A percentile compares a stretch with the other conserved stretches of the same genome.
Conservation (phyloP, 2,329 filamentous ascomycete species). For the Fusarium fracticaudum region DNA sequence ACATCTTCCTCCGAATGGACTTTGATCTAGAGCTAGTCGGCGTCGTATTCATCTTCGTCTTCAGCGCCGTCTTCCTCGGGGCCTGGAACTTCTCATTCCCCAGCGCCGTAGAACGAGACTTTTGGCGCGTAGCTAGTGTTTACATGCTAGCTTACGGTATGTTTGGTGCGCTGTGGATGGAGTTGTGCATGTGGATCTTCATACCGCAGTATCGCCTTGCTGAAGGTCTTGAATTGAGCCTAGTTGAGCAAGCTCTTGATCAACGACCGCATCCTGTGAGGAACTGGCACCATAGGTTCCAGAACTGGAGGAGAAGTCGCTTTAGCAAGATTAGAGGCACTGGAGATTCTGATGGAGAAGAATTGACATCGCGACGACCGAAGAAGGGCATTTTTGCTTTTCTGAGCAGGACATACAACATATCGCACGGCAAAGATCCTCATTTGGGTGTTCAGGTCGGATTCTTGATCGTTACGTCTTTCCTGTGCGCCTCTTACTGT, state of each 20-base stretch:
- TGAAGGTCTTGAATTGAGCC: background rate
- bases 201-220: background rate
- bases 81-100: conserved; percentile 18
- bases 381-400: background rate
- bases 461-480: background rate
- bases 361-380: background rate
- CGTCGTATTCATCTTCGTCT: conserved; percentile 15
- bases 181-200: conserved; percentile 19
- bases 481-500: background rate
- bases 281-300: background rate
- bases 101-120: background rate
- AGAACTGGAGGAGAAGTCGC: background rate
- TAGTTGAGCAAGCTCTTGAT: background rate
- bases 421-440: background rate
- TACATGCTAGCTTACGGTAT: conserved; percentile 13
- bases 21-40: conserved; percentile 15
- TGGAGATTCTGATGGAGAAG: background rate
- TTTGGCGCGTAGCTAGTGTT: conserved; percentile 14
- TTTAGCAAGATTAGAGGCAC: background rate
- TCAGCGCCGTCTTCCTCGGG: conserved; percentile 3
- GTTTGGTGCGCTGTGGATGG: conserved; percentile 12
- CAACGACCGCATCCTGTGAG: background rate
- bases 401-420: conserved; percentile 3
- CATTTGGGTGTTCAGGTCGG: background rate
- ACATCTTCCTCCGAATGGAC: conserved; percentile 16